Percentiles rank a stretch among this genome's conserved stretches.
These are phyloP conservation scores for Zygosaccharomyces gambellarensis DNA, from an alignment of 805 yeast species.

Conservation along the genomic window DNA sequence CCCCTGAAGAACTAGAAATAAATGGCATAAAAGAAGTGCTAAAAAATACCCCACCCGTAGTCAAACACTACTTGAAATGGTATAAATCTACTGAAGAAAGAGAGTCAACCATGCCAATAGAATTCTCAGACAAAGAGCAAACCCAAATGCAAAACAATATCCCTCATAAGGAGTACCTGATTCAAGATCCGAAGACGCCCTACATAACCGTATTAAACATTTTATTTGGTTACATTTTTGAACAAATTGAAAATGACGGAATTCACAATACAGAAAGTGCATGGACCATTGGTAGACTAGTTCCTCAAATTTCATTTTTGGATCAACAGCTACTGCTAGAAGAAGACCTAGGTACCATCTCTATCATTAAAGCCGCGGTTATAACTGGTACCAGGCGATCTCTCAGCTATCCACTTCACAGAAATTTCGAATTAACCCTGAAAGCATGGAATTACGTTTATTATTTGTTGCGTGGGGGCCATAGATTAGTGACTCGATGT, in stretches of 20 bases:
- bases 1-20: slow-evolving; percentile 47
- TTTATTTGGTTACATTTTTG: slow-evolving; percentile 70
- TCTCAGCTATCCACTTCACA: slow-evolving; percentile 70
- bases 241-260: slow-evolving; percentile 67
- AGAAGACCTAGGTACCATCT: slow-evolving; percentile 17
- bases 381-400: slow-evolving; percentile 67
- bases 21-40: slow-evolving; percentile 43
- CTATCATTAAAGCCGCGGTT: slow-evolving; percentile 47
- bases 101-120: slow-evolving; percentile 38
- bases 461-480: slow-evolving; percentile 61
- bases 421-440: slow-evolving; percentile 56
- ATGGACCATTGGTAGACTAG: slow-evolving; percentile 86
- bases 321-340: slow-evolving; percentile 51
- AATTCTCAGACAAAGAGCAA: slow-evolving; percentile 57
- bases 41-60: slow-evolving; percentile 49
- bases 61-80: slow-evolving; percentile 44
- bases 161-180: slow-evolving; percentile 56
- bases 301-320: slow-evolving; percentile 71
- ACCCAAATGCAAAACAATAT: slow-evolving; percentile 58
- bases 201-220: slow-evolving; percentile 62
- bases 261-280: slow-evolving; percentile 78
- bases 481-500: slow-evolving; percentile 54
- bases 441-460: slow-evolving; percentile 76
- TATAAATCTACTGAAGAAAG: slow-evolving; percentile 38
- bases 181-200: slow-evolving; percentile 48